Base-by-base conservation (phyloP, 305 asterid species). In the Fraxinus albicans region DNA sequence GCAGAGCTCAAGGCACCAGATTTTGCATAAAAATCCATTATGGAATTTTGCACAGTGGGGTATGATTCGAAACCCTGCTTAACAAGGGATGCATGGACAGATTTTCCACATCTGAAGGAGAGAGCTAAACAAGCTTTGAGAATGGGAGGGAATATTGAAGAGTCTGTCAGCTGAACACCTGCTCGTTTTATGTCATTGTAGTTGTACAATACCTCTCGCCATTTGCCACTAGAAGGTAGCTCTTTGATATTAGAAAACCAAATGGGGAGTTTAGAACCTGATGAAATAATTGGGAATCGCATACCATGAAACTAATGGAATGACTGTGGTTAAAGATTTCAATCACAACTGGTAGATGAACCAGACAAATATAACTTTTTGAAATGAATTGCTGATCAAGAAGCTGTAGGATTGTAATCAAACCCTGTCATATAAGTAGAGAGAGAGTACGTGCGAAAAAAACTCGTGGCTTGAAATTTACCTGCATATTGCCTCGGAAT, bases 21-120 rank as follows among this genome's bases (percentile, higher is more conserved):
- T 89, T 95, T 95, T 44, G 90, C 84, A 78, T 95, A 95, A 76
- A 92, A 94, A 86, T 95, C 93, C 82, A 95, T 85, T 29, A 94
- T 69, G 58, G 99, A 94, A 86, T 95, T 95, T 55, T 88, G 87
- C 74, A 92, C 86, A 1, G 94, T 87, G 80, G 87, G 84, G 87
- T 85, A 92, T 3, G 94, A 85, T 53, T 85, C 83, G 40, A 94
- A 89, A 53, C 97, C 99, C 80, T 82, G 91, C 89, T 95, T 95
- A 80, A 92, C 75, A 73, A 88, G 40, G 79, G 93, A 91, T 27
- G 93, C 90, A 78, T 94, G 98, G 80, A 94, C 86, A 73, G 95
- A 88, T 42, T 81, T 75, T 34, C 98, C 96, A 31, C 84, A 86
- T 82, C 63, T 33, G 83, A 76, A 77, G 7, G 97, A 88, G 80